These are phyloP conservation scores for Adenanthera pavonina DNA, from an alignment of 306 rosid species.

Conservation along the genomic window DNA sequence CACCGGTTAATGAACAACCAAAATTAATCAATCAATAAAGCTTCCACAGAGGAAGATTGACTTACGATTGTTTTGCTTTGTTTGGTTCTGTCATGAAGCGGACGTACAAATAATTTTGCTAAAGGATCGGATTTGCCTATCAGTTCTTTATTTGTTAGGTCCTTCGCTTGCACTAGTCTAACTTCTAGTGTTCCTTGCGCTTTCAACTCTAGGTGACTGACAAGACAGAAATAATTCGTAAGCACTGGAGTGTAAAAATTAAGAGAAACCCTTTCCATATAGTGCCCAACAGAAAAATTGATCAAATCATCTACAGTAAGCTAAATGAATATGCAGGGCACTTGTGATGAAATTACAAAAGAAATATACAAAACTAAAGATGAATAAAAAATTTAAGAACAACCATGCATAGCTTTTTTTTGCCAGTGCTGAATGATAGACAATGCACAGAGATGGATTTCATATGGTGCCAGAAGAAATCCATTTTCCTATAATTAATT, in stretches of 20 bases:
- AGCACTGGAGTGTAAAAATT: not conserved
- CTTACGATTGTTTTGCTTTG: conserved; percentile 86
- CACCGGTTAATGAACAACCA: conserved; percentile 12
- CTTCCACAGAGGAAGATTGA: conserved; percentile 26
- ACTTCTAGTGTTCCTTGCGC: conserved; percentile 83
- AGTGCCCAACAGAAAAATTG: not conserved
- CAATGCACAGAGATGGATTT: not conserved
- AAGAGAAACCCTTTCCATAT: not conserved
- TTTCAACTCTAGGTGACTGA: conserved; percentile 82
- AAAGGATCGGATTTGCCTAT: conserved; percentile 95
- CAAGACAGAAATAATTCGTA: conserved; percentile 37
- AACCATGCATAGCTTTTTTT: not conserved
- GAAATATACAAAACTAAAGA: not conserved
- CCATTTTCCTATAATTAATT: not conserved
- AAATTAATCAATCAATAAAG: conserved; percentile 18
- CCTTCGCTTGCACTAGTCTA: conserved; percentile 92
- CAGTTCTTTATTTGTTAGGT: conserved; percentile 71
- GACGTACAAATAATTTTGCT: conserved; percentile 78
- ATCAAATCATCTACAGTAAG: not conserved
- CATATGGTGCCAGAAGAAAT: not conserved
- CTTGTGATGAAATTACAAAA: not conserved
- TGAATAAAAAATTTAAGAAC: not conserved
- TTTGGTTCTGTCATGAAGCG: conserved; percentile 71
- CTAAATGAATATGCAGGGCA: conserved; percentile 16
- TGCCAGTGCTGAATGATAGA: conserved; percentile 1